phyloP scores from a whole-genome alignment of 2,329 filamentous ascomycete genomes.

The Cercospora beticola region DNA sequence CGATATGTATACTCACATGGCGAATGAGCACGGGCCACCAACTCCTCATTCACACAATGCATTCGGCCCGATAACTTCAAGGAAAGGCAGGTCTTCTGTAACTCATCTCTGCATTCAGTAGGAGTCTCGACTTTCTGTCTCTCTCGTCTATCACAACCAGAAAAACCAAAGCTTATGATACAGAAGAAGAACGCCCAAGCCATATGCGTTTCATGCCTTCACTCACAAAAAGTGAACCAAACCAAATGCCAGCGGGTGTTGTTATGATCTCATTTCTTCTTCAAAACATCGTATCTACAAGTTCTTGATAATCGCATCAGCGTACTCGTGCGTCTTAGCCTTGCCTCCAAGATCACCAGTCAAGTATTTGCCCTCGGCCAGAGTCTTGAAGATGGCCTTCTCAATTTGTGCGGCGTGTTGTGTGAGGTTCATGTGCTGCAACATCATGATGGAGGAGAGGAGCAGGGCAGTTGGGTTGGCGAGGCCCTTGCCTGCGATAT shows the following conservation, averaged over 20 bases:
- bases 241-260: conserved; percentile 1
- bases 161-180: neutral
- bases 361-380: conserved; percentile 92
- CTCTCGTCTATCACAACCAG: conserved; percentile 4
- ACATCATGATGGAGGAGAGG: conserved; percentile 97
- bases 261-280: conserved; percentile 1
- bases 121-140: neutral
- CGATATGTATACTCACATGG: neutral
- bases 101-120: neutral
- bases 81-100: neutral
- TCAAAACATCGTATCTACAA: conserved; percentile 38
- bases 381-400: conserved; percentile 89
- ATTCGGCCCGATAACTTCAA: neutral
- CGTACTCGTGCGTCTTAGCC: conserved; percentile 93
- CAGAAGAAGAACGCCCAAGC: conserved; percentile 5
- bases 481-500: conserved; percentile 92
- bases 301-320: conserved; percentile 79
- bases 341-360: conserved; percentile 96
- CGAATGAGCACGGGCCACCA: neutral
- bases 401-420: conserved; percentile 85
- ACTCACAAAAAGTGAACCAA: neutral
- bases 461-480: conserved; percentile 97
- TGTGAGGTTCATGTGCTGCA: conserved; percentile 93
- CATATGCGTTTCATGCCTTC: conserved; percentile 3
- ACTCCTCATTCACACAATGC: neutral